A percentile compares a stretch with the other conserved stretches of the same genome.
These are phyloP conservation scores for Lepidium didymum DNA, from an alignment of 345 rosid genomes.

Conservation along the genomic window DNA sequence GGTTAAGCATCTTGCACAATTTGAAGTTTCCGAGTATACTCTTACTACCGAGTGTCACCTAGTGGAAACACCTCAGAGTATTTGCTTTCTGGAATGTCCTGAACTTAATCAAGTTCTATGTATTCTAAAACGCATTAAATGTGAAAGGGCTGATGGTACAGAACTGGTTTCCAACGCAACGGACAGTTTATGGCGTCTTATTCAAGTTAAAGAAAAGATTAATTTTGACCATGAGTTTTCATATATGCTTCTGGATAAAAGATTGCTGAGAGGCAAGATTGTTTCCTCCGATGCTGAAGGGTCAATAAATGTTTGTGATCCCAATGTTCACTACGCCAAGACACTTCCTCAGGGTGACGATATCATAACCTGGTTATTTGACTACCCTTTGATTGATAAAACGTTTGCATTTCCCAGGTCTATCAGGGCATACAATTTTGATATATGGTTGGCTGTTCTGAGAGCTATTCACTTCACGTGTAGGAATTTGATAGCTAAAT, in stretches of 20 bases:
- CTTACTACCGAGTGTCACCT: background rate
- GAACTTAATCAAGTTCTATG: constrained; percentile 5
- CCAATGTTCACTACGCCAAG: constrained; percentile 8
- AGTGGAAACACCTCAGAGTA: constrained; percentile 20
- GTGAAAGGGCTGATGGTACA: constrained; percentile 9
- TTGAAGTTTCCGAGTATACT: constrained; percentile 1
- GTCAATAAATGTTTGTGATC: constrained; percentile 1
- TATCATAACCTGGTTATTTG: constrained; percentile 12
- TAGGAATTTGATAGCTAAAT: background rate
- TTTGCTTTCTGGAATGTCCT: constrained; percentile 5
- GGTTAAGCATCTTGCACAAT: background rate
- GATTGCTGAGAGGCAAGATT: constrained; percentile 11
- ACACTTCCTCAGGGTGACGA: constrained; percentile 18
- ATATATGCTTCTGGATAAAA: constrained; percentile 18
- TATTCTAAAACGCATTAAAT: background rate
- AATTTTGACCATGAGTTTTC: constrained; percentile 13
- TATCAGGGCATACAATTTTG: constrained; percentile 13
- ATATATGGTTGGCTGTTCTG: constrained; percentile 14
- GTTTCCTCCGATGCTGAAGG: constrained; percentile 20
- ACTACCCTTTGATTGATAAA: background rate
- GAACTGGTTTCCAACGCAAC: constrained; percentile 7
- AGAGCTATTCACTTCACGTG: background rate
- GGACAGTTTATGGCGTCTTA: constrained; percentile 1
- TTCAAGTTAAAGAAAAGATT: constrained; percentile 17
- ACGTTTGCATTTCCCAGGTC: background rate